Base-by-base conservation (phyloP, 179 eudicot genomes). In the Vitellaria paradoxa region DNA sequence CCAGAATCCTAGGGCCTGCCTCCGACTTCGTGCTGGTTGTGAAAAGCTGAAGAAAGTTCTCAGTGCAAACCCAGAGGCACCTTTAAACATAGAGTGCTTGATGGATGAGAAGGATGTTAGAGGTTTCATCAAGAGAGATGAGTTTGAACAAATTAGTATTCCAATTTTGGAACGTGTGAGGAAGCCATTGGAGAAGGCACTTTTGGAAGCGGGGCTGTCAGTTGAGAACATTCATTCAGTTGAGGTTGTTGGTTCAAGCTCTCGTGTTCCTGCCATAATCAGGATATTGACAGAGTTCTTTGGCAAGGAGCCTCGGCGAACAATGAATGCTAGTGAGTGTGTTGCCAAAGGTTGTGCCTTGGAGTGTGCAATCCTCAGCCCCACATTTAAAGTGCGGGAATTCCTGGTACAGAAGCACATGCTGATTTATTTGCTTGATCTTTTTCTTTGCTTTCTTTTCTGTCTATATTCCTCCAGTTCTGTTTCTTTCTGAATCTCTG, bases 251-350 rank as follows among this genome's bases (percentile, higher is more conserved):
- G 37, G 37, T 30, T 30, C 37, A 30, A 2, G 37, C 42, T 95
- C 99, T 46, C 89, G 97, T 63, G 89, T 95, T 78, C 98, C 99
- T 40, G 91, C 97, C 9, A 72, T 95, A 18, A 81, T 91, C 2
- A 91, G 81, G 82, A 95, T 90, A 49, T 82, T 93, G 89, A 93
- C 98, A 0, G 98, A 95, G 37, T 95, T 90, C 81, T 93, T 95
- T 72, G 91, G 93, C 13, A 93, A 95, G 88, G 98, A 93, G 80
- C 99, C 99, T 46, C 86, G 97, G 59, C 92, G 98, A 6, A 91
- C 99, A 18, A 95, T 93, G 99, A 95, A 95, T 87, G 98, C 97
- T 11, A 93, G 97, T 80, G 99, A 93, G 81, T 93, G 98, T 82
- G 98, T 95, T 75, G 92, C 99, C 10, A 91, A 93, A 82, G 99